phyloP scores from a whole-genome alignment of 2,329 filamentous ascomycete genomes.

The Tetracladium maxilliforme region DNA sequence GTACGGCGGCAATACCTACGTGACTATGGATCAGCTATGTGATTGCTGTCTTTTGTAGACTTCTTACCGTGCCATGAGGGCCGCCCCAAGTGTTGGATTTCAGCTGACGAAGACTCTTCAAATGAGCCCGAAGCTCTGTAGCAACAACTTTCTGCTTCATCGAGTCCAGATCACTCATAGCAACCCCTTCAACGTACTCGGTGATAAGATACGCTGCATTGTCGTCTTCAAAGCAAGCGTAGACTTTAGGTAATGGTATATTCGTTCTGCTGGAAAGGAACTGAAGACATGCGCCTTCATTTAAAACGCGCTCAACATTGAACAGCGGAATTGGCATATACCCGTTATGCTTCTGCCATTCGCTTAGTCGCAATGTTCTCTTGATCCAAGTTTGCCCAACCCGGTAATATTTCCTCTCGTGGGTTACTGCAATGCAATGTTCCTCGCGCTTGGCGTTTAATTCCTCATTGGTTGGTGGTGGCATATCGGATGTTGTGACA shows the following conservation, averaged over 20 bases:
- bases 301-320: conserved; percentile 2
- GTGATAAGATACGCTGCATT: conserved; percentile 4
- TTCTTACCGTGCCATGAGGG: conserved; percentile 5
- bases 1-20: conserved; percentile 1
- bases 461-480: conserved; percentile 3
- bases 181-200: conserved; percentile 3
- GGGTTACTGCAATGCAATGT: conserved; percentile 6
- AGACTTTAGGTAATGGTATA: conserved; percentile 4
- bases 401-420: conserved; percentile 8
- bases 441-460: conserved; percentile 4
- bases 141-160: conserved; percentile 2
- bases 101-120: conserved; percentile 2
- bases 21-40: no score
- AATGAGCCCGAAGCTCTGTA: conserved; percentile 4
- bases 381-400: conserved; percentile 6
- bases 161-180: conserved; percentile 2
- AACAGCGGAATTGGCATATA: conserved; percentile 2
- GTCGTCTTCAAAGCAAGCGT: conserved; percentile 4
- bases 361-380: conserved; percentile 6
- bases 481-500: no score
- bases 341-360: conserved; percentile 5
- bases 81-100: conserved; percentile 6
- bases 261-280: conserved; percentile 3
- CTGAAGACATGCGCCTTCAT: conserved; percentile 3
- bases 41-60: no score